Conservation (phyloP, 768 basidiomycete species). For the Vishniacozyma victoriae region DNA sequence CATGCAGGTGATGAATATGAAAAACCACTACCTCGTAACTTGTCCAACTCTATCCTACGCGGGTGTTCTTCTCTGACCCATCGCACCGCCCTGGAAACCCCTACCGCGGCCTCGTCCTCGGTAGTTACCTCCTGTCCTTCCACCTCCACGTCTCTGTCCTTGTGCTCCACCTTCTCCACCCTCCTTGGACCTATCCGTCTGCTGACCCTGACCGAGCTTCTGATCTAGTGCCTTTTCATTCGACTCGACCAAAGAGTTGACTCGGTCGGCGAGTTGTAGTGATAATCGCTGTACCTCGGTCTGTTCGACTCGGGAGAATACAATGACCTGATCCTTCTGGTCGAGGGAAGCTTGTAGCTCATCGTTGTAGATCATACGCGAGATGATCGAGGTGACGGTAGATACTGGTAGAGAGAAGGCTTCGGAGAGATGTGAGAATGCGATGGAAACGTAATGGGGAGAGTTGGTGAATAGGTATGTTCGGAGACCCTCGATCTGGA, state of each 20-base stretch:
- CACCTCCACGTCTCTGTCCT: conserved; percentile 53
- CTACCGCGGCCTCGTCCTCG: conserved; percentile 10
- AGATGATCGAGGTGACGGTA: conserved; percentile 81
- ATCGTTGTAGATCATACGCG: conserved; percentile 98
- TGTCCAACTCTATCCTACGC: no score
- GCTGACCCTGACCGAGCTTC: conserved; percentile 71
- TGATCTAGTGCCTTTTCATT: conserved; percentile 83
- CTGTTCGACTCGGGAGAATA: conserved; percentile 87
- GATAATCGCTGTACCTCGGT: conserved; percentile 85
- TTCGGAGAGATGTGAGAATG: conserved; percentile 74
- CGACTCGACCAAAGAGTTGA: conserved; percentile 76
- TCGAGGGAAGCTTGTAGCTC: conserved; percentile 85
- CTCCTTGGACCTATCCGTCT: conserved; percentile 46
- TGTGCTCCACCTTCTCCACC: conserved; percentile 13
- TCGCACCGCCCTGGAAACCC: not conserved
- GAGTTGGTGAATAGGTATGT: conserved; percentile 99
- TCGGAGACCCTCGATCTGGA: conserved; percentile 93
- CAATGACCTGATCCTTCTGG: conserved; percentile 78
- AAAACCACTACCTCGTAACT: no score
- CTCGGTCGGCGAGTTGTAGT: conserved; percentile 79
- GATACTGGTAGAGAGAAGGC: conserved; percentile 80
- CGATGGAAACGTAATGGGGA: conserved; percentile 84
- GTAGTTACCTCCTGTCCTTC: conserved; percentile 26
- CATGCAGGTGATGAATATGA: no score
- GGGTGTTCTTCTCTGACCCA: not conserved